Conservation (phyloP, 78 protist genomes). For the Isochrysis galbana region DNA sequence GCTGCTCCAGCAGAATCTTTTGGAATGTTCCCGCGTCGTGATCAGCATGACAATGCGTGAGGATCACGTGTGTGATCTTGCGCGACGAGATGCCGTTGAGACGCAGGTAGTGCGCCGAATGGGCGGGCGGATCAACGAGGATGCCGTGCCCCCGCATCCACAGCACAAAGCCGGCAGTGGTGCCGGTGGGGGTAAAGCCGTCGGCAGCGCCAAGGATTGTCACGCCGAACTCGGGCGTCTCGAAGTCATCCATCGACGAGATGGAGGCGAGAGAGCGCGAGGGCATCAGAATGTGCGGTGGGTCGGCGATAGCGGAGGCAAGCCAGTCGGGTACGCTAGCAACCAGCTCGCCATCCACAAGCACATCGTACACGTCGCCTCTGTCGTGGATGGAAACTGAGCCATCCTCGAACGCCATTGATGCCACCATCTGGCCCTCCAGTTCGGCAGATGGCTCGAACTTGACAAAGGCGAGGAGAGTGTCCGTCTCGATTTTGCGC, state of each 20-base stretch:
- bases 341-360: neutral
- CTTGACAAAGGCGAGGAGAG: neutral
- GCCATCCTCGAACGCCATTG: neutral
- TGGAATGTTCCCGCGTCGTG: slow-evolving; percentile 82
- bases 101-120: slow-evolving; percentile 53
- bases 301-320: neutral
- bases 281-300: neutral
- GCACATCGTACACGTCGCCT: neutral
- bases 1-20: slow-evolving; percentile 57
- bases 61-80: slow-evolving; percentile 58
- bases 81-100: slow-evolving; percentile 71
- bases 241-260: slow-evolving; percentile 9
- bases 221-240: slow-evolving; percentile 73
- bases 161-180: slow-evolving; percentile 74
- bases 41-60: slow-evolving; percentile 80
- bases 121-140: slow-evolving; percentile 78
- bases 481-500: neutral
- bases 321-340: neutral
- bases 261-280: neutral
- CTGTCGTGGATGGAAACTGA: neutral
- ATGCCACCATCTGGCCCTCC: too few species aligned
- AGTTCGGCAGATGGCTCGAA: neutral
- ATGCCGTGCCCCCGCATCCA: slow-evolving; percentile 74
- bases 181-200: slow-evolving; percentile 66
- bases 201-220: slow-evolving; percentile 69